phyloP scores from a whole-genome alignment of 129 eudicot species.

The Cynara cardunculus region DNA sequence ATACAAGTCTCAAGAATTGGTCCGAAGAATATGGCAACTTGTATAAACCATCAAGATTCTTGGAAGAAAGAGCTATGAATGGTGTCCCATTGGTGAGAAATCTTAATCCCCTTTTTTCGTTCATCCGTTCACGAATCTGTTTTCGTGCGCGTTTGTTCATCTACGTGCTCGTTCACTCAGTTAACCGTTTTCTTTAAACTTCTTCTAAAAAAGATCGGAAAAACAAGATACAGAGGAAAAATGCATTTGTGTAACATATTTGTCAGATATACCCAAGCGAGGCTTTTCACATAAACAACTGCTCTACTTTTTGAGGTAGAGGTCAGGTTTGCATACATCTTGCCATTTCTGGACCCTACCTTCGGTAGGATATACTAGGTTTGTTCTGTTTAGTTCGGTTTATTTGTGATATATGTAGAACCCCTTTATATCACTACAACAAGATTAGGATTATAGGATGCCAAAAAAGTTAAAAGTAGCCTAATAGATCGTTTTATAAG shows the following conservation, averaged over 20 bases:
- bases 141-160: background rate
- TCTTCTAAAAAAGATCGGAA: background rate
- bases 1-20: slow-evolving; percentile 74
- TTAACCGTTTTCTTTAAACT: background rate
- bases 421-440: too few relatives aligned
- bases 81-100: slow-evolving; percentile 79
- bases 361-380: background rate
- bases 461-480: too few relatives aligned
- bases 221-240: background rate
- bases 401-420: background rate
- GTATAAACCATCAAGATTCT: slow-evolving; percentile 73
- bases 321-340: background rate
- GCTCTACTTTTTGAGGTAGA: background rate
- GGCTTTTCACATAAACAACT: background rate
- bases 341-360: background rate
- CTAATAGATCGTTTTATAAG: too few relatives aligned
- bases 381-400: background rate
- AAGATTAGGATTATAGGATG: too few relatives aligned
- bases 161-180: background rate
- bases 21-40: slow-evolving; percentile 59
- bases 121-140: background rate
- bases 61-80: slow-evolving; percentile 83
- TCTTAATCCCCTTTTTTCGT: background rate
- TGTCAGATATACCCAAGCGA: too few relatives aligned
- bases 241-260: background rate